Percentiles rank a stretch among this genome's conserved stretches.
Evolutionary conservation across 257 asterid species (phyloP).

Genomic region (Capsicum baccatum): DNA sequence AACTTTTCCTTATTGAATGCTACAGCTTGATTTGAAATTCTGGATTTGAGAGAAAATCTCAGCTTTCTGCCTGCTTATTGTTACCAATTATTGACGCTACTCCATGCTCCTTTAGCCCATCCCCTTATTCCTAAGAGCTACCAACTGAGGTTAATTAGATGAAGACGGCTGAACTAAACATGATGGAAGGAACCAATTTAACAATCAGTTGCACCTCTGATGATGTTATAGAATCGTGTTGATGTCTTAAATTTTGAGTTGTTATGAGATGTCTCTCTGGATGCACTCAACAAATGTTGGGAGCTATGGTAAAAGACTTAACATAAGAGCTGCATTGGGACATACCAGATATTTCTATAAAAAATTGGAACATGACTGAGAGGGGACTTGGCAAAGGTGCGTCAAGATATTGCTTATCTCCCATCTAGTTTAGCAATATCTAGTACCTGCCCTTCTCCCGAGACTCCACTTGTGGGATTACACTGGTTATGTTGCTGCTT

Average conservation of each 20-base stretch:
- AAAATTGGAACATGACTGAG: background rate
- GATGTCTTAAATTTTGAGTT: background rate
- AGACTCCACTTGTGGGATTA: background rate
- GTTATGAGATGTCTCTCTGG: background rate
- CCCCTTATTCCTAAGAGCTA: background rate
- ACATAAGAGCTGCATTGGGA: background rate
- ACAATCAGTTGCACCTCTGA: background rate
- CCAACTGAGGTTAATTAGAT: background rate
- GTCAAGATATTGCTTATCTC: slow-evolving; percentile 5
- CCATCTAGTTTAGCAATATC: background rate
- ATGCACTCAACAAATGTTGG: background rate
- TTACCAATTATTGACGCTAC: background rate
- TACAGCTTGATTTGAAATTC: slow-evolving; percentile 4
- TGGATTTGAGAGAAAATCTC: background rate
- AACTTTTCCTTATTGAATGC: slow-evolving; percentile 14
- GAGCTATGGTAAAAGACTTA: background rate
- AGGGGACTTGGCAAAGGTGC: background rate
- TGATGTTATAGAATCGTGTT: background rate
- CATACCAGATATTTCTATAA: background rate
- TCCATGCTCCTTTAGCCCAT: background rate
- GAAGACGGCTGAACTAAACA: background rate
- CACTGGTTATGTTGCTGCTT: background rate
- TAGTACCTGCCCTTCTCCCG: background rate
- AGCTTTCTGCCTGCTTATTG: background rate
- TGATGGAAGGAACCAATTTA: background rate